Conservation (phyloP, 2,329 filamentous ascomycete species). For the Fusarium cyanostomum region DNA sequence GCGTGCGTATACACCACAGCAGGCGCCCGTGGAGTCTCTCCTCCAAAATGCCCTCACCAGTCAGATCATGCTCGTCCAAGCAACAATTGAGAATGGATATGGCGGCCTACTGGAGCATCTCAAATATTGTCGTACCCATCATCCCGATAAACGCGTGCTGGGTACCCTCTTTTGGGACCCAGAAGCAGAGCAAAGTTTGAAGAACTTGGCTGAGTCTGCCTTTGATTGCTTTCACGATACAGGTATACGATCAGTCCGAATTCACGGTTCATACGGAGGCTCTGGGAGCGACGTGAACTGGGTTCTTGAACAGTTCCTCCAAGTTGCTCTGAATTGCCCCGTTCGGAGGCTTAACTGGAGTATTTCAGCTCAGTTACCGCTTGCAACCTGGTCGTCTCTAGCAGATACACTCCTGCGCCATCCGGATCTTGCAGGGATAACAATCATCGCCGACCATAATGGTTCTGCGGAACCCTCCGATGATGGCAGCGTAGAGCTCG, state of each 20-base stretch:
- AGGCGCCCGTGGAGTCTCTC: neutral
- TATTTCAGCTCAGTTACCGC: neutral
- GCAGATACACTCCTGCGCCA: neutral
- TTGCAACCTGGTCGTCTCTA: neutral
- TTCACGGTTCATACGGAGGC: constrained; percentile 9
- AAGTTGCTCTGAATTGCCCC: neutral
- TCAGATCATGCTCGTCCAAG: constrained; percentile 12
- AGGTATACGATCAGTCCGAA: neutral
- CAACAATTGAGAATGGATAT: constrained; percentile 10
- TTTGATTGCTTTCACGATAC: neutral
- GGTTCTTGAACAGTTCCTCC: neutral
- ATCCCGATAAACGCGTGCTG: neutral
- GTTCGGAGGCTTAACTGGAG: neutral
- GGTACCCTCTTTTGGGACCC: constrained; percentile 8
- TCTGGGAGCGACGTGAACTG: neutral
- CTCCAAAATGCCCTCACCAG: neutral
- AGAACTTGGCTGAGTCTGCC: neutral
- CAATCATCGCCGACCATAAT: neutral
- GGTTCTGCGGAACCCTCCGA: neutral
- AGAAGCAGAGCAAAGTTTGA: neutral
- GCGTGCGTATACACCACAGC: constrained; percentile 3
- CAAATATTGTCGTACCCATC: neutral
- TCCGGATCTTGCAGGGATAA: neutral
- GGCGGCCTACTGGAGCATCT: neutral
- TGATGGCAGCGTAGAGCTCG: neutral